Percentiles rank a stretch among this genome's conserved stretches.
These are phyloP conservation scores for Thermochaetoides thermophila DNA, from an alignment of 495 filamentous ascomycete genomes.

Conservation along the genomic window DNA sequence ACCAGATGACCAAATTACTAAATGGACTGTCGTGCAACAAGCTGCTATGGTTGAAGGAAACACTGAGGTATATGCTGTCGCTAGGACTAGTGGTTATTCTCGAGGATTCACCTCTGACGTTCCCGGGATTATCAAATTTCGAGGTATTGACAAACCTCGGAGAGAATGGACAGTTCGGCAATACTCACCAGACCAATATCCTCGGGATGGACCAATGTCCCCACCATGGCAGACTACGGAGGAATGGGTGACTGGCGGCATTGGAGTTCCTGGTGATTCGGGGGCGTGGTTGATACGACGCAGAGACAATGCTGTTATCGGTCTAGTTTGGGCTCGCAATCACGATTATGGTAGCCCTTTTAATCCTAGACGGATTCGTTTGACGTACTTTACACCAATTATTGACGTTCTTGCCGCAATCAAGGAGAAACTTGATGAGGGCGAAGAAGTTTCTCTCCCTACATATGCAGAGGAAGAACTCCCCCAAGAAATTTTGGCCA, in stretches of 20 bases:
- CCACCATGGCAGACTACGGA: constrained; percentile 5
- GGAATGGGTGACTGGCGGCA: constrained; percentile 9
- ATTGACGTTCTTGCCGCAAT: constrained; percentile 8
- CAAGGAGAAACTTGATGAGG: not conserved
- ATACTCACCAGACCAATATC: constrained; percentile 1
- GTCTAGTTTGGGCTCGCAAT: constrained; percentile 10
- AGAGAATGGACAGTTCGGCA: constrained; percentile 10
- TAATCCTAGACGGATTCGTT: constrained; percentile 1
- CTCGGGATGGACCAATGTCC: not conserved
- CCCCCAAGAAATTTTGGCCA: not conserved
- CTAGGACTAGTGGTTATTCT: constrained; percentile 9
- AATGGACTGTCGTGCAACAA: not conserved
- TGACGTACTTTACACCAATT: constrained; percentile 9
- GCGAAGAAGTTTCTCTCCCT: not conserved
- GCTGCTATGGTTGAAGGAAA: constrained; percentile 4
- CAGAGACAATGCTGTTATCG: constrained; percentile 6
- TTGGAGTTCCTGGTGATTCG: constrained; percentile 8
- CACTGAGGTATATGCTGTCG: constrained; percentile 9
- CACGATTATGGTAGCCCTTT: constrained; percentile 2
- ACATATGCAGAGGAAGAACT: not conserved
- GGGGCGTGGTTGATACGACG: constrained; percentile 12
- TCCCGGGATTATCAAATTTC: constrained; percentile 4
- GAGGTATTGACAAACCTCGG: constrained; percentile 1
- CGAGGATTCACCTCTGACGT: constrained; percentile 8
- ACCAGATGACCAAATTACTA: constrained; percentile 1